Conservation (phyloP, 352 stramenopile genomes). For the Lagenidium sp. region DNA sequence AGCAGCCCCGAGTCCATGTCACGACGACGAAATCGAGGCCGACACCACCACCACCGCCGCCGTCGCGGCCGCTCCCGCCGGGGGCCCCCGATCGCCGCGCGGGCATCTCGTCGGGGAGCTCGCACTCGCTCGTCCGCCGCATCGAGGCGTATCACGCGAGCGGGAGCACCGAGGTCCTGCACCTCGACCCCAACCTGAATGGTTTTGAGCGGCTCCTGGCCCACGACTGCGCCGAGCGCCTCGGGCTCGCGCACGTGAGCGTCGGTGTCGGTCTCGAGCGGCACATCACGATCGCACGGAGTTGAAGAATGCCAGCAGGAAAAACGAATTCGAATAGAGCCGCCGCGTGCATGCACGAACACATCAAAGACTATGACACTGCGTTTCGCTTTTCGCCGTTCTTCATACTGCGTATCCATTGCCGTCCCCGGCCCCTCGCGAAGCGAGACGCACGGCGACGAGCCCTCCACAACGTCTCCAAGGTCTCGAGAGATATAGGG, state of each 20-base stretch:
- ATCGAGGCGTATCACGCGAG: constrained; percentile 65
- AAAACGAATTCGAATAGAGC: too few relatives aligned
- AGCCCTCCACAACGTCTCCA: too few relatives aligned
- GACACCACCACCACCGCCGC: background rate
- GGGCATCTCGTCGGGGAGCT: constrained; percentile 52
- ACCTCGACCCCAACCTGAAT: constrained; percentile 71
- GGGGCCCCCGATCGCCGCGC: background rate
- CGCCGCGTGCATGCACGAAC: background rate
- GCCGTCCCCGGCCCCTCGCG: too few relatives aligned
- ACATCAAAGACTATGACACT: constrained; percentile 32
- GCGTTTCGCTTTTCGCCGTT: too few relatives aligned
- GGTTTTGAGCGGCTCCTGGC: constrained; percentile 74
- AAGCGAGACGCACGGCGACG: too few relatives aligned
- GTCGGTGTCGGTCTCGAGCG: constrained; percentile 58
- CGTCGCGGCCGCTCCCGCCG: background rate
- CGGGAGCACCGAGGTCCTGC: constrained; percentile 29
- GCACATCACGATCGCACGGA: constrained; percentile 62
- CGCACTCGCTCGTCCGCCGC: constrained; percentile 78
- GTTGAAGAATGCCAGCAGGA: too few relatives aligned
- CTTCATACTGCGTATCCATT: too few relatives aligned
- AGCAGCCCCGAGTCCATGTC: constrained; percentile 7
- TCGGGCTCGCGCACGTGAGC: constrained; percentile 67
- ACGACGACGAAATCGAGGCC: background rate
- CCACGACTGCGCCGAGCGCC: constrained; percentile 72
- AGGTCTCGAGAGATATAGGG: too few relatives aligned